Evolutionary conservation across 2,329 filamentous ascomycete species (phyloP), one percentile per base, ranked within the genome.

Genomic region (Davidsoniella neocaledoniae): DNA sequence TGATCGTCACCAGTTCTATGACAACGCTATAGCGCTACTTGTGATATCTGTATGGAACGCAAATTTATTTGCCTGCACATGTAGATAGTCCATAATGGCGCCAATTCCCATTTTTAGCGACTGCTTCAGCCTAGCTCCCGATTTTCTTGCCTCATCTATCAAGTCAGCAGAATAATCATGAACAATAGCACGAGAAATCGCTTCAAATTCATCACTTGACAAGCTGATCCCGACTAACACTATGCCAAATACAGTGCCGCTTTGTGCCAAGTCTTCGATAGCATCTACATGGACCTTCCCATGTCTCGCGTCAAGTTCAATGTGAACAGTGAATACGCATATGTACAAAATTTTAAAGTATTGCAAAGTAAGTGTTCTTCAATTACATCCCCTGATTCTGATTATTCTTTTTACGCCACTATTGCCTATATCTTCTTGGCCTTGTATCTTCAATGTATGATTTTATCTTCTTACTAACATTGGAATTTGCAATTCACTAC

Each of bases 281-380:
- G 87, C 66, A 95, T 98, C 71, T 96, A 87, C 72, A 79, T 77
- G 69, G 91, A 98, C 66, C 74, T 96, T 33, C 87, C 90, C 57
- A 96, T 98, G 91, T 73, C 79, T 56, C 80, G 86, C 58, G 90
- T 98, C 70, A 95, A 94, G 71, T 98, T 98, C 76, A 94, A 95
- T 64, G 90, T 90, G 61, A 95, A 88, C 68, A 83, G 81, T 58
- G 91, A 98, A 73, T 96, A 95, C 67, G 84, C 86, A 57, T 98
- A 98, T 66, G 79, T 96, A 54, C 86, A 94, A 68, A 98, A 98
- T 66, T 98, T 95, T 76, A 98, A 98, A 68, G 74, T 96, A 59
- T 73, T 98, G 57, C 90, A 95, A 69, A 94, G 88, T 94, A 72
- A 62, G 83, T 70, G 47, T 25, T 19, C 17, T 7, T 16, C 16